Evolutionary conservation across 1,284 basidiomycete species (phyloP), one percentile per base, ranked within the genome.

Genomic region (Moniliophthora roreri): DNA sequence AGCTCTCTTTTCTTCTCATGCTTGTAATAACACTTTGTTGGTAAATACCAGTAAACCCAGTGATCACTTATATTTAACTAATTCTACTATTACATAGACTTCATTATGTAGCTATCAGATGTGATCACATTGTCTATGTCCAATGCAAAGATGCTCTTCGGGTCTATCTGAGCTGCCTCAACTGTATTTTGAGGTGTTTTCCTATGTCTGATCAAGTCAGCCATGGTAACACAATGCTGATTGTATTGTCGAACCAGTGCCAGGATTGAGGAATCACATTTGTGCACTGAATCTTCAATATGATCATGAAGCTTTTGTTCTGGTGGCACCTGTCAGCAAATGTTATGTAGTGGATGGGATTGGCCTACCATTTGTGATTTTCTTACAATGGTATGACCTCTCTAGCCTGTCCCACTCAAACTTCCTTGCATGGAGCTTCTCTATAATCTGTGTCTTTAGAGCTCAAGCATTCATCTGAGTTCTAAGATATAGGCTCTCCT

Each of bases 211-310:
- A 37, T 37, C 3, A 13, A 37, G 2, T 16, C 41, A 2, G 13
- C 24, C 6, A 63, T 47, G 2, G 51, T 15, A n/a, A 11, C 15
- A 21, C 58, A 59, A 0, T 58, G 48, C 9, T 55, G 60, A 35
- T 52, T 63, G 55, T 59, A 63, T 11, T 57, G 34, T 1, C 13
- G 20, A 2, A 45, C 52, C 3, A 62, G 48, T 10, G 38, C 20
- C 10, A 40, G 32, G 38, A 63, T 62, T 0, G 34, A 42, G 0
- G 60, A 57, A n/a, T 60, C 58, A 13, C 51, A 32, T 9, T 16
- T 44, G 36, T 50, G 44, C n/a, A 45, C 50, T 11, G 36, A 11
- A 18, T 20, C 37, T 23, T 52, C 28, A 23, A 38, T 41, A 32
- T 55, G 54, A 1, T 37, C 10, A 8, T 48, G 23, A 20, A 51